Conservation (phyloP, 2,329 filamentous ascomycete species). For the Neopestalotiopsis rosae region DNA sequence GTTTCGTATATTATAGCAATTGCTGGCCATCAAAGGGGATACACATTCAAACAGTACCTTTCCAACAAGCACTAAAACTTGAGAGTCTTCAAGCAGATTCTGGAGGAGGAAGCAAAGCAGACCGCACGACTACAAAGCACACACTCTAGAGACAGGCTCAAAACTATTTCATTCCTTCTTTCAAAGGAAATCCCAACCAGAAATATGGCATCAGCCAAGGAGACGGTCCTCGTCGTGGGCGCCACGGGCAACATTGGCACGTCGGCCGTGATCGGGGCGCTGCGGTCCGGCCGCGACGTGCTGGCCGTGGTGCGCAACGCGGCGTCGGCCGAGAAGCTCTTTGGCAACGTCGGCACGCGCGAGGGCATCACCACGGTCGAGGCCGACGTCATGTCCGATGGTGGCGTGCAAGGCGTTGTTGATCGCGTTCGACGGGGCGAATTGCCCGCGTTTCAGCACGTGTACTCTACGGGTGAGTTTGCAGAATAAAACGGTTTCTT, state of each 20-base stretch:
- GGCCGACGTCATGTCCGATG: constrained; percentile 37
- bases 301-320: constrained; percentile 44
- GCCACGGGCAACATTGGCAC: constrained; percentile 45
- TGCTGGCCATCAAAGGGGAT: too few species aligned
- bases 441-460: constrained; percentile 44
- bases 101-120: background rate
- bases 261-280: constrained; percentile 36
- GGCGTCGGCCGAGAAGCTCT: constrained; percentile 38
- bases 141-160: too few species aligned
- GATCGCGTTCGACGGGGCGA: constrained; percentile 39
- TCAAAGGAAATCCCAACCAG: background rate
- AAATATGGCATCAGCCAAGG: constrained; percentile 17
- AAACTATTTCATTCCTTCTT: background rate
- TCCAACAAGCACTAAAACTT: too few species aligned
- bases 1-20: too few species aligned
- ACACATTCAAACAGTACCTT: too few species aligned
- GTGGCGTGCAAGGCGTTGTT: constrained; percentile 39
- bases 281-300: constrained; percentile 36
- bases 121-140: too few species aligned
- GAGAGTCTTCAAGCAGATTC: too few species aligned
- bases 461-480: constrained; percentile 37
- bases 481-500: too few species aligned
- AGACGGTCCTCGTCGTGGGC: constrained; percentile 44
- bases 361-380: constrained; percentile 39
- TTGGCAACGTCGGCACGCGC: constrained; percentile 32